Evolutionary conservation across 1,284 basidiomycete genomes (phyloP), one percentile per base, ranked within the genome.

Genomic region (Heterobasidion parviporum): DNA sequence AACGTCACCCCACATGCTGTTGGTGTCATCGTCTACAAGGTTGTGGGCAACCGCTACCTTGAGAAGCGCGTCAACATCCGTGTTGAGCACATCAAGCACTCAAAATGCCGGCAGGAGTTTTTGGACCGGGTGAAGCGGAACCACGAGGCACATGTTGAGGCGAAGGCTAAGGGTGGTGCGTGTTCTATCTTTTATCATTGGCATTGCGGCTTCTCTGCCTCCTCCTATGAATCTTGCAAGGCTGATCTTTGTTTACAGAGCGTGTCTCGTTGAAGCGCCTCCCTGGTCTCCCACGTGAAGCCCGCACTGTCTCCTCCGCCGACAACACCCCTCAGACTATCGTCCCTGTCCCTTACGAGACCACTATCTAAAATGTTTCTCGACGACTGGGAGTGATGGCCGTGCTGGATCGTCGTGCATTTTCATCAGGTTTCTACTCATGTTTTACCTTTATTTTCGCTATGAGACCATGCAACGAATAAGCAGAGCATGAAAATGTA

Each of bases 51-150:
- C 81, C 92, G 96, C 66, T 98, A 98, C 87, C 79, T 99, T 56
- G 95, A 99, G 82, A 99, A 99, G 85, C 92, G 96, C 60, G 96
- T 99, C 73, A 99, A 98, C 88, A 78, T 99, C 76, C 92, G 97
- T 62, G 81, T 98, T 67, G 96, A 99, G 82, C 97, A 99, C 82
- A 81, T 99, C 76, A 85, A 80, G 69, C 97, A 99, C 86, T 98
- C 96, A 66, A 95, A 94, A 77, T 99, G 96, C 78, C 87, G 97
- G 71, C 90, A 98, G 77, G 95, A 98, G 77, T 99, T 99, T 81
- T 77, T 99, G 68, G 89, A 94, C 77, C 84, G 96, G 68, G 97
- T 99, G 70, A 90, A 97, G 85, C 75, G 79, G 62, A 99, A 99
- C 81, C 90, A 92, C 64, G 83, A 81, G 46, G 84, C 85, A 66